Base-by-base conservation (phyloP, 257 asterid species). In the Datura wrightii region DNA sequence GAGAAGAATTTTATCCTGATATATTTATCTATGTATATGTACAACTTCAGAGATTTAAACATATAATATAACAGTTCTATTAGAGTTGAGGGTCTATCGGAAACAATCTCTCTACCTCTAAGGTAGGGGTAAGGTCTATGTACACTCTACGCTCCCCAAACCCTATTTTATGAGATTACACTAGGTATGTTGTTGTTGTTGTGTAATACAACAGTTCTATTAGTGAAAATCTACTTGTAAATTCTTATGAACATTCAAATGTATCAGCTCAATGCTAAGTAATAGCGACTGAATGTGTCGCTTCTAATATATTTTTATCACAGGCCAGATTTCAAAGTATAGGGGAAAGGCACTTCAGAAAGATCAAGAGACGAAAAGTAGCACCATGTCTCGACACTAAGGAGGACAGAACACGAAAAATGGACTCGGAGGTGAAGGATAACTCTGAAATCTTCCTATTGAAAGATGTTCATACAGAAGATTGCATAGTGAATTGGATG, bases 341-440 rank as follows among this genome's bases (percentile, higher is more conserved):
- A 60, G 46, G n/a, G 4, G 71, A 36, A 41, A 19, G 34, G 1
- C 44, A 59, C 2, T 58, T 56, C 46, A 76, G 78, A 18, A 81
- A 80, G 80, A 71, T 10, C 54, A 86, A 87, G 87, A 87, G 76
- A 54, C 83, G 53, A 60, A 87, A 71, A 70, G 70, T 78, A 48
- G 70, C 39, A n/a, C 18, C 54, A 52, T 15, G 8, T 60, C 1
- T 24, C 10, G 2, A n/a, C 15, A 62, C 55, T 72, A 19, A 31
- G 10, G 80, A 71, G 78, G 80, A 63, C 52, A 79, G 19, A 65
- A 71, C 37, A 6, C 31, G 7, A 59, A 86, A 41, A 18, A 31
- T 48, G 74, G 84, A 53, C 76, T 78, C 62, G 4, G 53, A 10
- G 14, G 54, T 44, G 78, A 86, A 50, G 85, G 79, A 58, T 80